phyloP scores from a whole-genome alignment of 1,139 yeast genomes.

The Suhomyces chickasaworum region DNA sequence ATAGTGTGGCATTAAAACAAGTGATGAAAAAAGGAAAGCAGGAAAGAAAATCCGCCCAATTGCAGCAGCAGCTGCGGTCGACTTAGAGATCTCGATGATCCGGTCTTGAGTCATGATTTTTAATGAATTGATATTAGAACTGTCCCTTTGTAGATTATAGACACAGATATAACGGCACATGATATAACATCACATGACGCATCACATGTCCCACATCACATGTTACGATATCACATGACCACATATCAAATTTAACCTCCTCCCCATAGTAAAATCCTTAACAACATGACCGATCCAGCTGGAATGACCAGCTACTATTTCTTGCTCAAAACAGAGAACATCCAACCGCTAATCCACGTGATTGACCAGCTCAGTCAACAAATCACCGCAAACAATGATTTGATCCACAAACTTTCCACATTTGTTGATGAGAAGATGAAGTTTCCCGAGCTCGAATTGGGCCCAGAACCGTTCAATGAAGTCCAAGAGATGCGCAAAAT shows the following conservation, averaged over 20 bases:
- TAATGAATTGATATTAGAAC: conserved; percentile 4
- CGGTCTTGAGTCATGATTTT: conserved; percentile 4
- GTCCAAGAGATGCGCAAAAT: neutral
- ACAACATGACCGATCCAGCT: conserved; percentile 4
- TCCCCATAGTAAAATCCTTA: neutral
- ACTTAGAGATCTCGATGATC: conserved; percentile 3
- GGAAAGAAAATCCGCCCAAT: conserved; percentile 65
- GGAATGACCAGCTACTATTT: conserved; percentile 17
- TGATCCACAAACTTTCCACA: conserved; percentile 26
- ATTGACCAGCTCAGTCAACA: conserved; percentile 26
- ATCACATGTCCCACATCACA: too few relatives aligned
- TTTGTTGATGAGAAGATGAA: conserved; percentile 27
- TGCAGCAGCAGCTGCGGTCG: conserved; percentile 19
- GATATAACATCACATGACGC: too few relatives aligned
- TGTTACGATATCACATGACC: neutral
- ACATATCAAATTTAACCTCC: neutral
- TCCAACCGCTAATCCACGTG: conserved; percentile 32
- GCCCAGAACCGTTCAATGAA: conserved; percentile 6
- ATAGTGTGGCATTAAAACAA: conserved; percentile 88
- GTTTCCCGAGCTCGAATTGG: conserved; percentile 22
- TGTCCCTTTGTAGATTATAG: neutral
- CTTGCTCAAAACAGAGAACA: conserved; percentile 42
- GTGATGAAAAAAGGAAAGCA: conserved; percentile 87
- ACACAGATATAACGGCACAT: neutral
- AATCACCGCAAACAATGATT: conserved; percentile 28